A percentile compares a stretch with the other conserved stretches of the same genome.
Conservation (phyloP, 768 basidiomycete genomes). For the Suillus brevipes region DNA sequence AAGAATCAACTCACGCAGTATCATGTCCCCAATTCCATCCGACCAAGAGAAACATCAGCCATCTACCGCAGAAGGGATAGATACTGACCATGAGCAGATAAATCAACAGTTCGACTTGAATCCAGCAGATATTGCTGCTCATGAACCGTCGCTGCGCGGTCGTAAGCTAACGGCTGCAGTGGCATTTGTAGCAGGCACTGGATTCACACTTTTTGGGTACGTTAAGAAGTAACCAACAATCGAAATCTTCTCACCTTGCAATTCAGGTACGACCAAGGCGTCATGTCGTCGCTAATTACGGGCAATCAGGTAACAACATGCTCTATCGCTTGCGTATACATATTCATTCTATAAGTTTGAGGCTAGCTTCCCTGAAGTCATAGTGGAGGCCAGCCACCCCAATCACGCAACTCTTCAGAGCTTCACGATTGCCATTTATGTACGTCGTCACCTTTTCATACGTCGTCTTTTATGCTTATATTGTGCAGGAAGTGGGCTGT, state of each 20-base stretch:
- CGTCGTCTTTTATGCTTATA: not conserved
- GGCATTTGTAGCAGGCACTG: conserved; percentile 38
- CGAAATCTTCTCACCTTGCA: not conserved
- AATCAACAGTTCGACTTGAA: conserved; percentile 1
- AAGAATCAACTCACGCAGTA: not conserved
- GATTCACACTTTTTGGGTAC: conserved; percentile 40
- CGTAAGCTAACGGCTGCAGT: conserved; percentile 29
- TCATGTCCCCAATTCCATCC: conserved; percentile 1
- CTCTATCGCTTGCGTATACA: not conserved
- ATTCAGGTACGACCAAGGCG: conserved; percentile 42
- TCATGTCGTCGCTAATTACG: conserved; percentile 44
- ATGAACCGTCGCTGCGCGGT: conserved; percentile 28
- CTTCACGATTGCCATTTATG: conserved; percentile 41
- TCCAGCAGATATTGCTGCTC: conserved; percentile 19
- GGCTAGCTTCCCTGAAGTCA: conserved; percentile 39
- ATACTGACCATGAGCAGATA: not conserved
- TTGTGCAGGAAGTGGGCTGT: conserved; percentile 43
- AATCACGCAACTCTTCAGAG: conserved; percentile 39
- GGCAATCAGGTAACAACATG: conserved; percentile 25
- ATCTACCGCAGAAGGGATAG: not conserved
- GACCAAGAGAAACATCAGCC: not conserved
- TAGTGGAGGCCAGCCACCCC: conserved; percentile 24
- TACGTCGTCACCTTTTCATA: conserved; percentile 14
- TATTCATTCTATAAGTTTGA: conserved; percentile 33
- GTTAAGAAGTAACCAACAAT: conserved; percentile 8